These are phyloP conservation scores for Straminergon stramineum DNA, from an alignment of 225 moss, liverwort and hornwort species.

Conservation along the genomic window DNA sequence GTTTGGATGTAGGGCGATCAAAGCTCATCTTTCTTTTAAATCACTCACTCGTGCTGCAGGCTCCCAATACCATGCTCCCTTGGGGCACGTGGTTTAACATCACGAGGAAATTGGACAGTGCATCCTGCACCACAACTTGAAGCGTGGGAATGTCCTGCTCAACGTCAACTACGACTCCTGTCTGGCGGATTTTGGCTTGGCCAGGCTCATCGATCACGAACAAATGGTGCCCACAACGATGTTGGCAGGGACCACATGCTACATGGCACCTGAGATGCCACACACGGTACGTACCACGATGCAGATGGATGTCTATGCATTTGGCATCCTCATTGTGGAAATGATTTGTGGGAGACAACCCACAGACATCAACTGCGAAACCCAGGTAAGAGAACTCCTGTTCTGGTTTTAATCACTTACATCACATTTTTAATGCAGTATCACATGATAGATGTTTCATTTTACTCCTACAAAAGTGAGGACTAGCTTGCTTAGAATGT, in stretches of 20 bases:
- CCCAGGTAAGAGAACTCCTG: neutral
- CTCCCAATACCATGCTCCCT: conserved; percentile 25
- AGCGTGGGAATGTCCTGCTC: conserved; percentile 32
- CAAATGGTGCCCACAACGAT: conserved; percentile 28
- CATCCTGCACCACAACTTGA: conserved; percentile 37
- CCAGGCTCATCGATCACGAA: conserved; percentile 35
- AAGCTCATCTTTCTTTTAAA: neutral
- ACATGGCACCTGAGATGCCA: conserved; percentile 56
- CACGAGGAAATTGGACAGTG: conserved; percentile 43
- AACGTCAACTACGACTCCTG: conserved; percentile 40
- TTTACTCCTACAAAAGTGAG: neutral
- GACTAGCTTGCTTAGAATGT: neutral
- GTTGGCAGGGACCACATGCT: conserved; percentile 36
- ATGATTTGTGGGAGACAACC: conserved; percentile 35
- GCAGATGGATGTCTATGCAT: conserved; percentile 57
- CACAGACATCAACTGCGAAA: neutral
- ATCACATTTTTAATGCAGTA: neutral
- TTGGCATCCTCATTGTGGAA: conserved; percentile 59
- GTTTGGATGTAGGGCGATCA: neutral
- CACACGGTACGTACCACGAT: conserved; percentile 30
- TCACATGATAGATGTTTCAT: neutral
- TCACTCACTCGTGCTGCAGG: neutral
- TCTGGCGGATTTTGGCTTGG: conserved; percentile 38
- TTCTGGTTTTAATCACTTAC: neutral
- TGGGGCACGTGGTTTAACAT: conserved; percentile 48